phyloP scores from a whole-genome alignment of 2,329 filamentous ascomycete genomes.

The Seiridium unicorne region DNA sequence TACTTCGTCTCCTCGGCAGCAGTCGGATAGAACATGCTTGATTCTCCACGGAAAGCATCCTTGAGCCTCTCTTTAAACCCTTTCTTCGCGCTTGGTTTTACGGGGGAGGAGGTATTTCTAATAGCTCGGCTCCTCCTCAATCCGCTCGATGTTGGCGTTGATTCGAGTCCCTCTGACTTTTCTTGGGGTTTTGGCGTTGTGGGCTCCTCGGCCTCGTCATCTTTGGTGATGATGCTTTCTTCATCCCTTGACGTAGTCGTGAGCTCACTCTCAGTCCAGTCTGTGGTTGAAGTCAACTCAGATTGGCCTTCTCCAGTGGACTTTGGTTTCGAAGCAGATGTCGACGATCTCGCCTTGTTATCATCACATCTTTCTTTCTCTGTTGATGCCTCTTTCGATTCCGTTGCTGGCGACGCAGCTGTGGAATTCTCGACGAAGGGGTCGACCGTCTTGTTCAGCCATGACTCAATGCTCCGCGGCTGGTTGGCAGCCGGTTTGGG shows the following conservation, averaged over 20 bases:
- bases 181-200: slow-evolving; percentile 9
- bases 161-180: slow-evolving; percentile 26
- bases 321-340: slow-evolving; percentile 16
- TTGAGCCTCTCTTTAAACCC: slow-evolving; percentile 58
- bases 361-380: slow-evolving; percentile 35
- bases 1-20: slow-evolving; percentile 37
- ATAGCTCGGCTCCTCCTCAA: slow-evolving; percentile 58
- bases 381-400: slow-evolving; percentile 29
- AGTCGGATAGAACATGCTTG: slow-evolving; percentile 48
- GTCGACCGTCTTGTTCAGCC: slow-evolving; percentile 62
- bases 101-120: slow-evolving; percentile 45
- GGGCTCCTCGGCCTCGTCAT: neutral
- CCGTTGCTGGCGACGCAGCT: slow-evolving; percentile 10
- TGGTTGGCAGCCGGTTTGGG: slow-evolving; percentile 50
- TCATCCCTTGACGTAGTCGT: slow-evolving; percentile 11
- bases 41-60: slow-evolving; percentile 63
- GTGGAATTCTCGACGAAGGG: slow-evolving; percentile 51
- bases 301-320: slow-evolving; percentile 14
- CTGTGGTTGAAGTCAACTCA: neutral
- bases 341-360: slow-evolving; percentile 22
- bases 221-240: slow-evolving; percentile 7
- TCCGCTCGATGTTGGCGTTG: slow-evolving; percentile 32
- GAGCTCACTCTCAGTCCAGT: neutral
- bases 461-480: slow-evolving; percentile 64
- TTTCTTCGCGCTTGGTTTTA: slow-evolving; percentile 45